Conservation (phyloP, 1,139 yeast genomes). For the Hanseniaspora gamundiae region DNA sequence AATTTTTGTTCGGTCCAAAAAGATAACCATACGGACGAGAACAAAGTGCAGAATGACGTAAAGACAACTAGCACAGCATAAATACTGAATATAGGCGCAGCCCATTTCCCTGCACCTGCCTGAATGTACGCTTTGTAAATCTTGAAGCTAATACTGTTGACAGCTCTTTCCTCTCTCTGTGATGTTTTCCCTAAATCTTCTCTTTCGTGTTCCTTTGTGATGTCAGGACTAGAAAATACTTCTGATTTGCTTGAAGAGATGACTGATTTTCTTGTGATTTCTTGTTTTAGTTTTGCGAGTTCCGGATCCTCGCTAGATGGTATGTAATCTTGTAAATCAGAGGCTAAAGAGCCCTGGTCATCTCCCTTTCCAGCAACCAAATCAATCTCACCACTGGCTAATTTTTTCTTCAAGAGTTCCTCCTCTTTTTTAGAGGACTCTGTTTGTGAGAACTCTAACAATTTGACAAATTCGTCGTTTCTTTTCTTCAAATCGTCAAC, state of each 20-base stretch:
- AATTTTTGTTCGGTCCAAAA: slow-evolving; percentile 58
- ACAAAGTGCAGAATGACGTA: slow-evolving; percentile 47
- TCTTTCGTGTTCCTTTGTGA: neutral
- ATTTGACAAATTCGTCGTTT: slow-evolving; percentile 32
- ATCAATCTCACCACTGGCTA: slow-evolving; percentile 10
- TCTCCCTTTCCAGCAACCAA: slow-evolving; percentile 10
- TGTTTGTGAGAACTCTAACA: slow-evolving; percentile 33
- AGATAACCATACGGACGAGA: slow-evolving; percentile 65
- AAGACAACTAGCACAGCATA: slow-evolving; percentile 14
- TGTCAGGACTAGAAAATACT: neutral
- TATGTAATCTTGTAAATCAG: neutral
- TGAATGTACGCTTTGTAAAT: slow-evolving; percentile 42
- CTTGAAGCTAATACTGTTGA: slow-evolving; percentile 33
- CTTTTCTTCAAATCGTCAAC: slow-evolving; percentile 31
- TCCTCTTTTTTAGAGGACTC: slow-evolving; percentile 18
- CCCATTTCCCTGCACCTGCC: slow-evolving; percentile 20
- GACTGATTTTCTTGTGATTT: neutral
- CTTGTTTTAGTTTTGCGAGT: neutral
- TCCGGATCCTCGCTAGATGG: slow-evolving; percentile 1
- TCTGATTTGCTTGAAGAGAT: neutral
- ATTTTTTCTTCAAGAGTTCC: slow-evolving; percentile 22
- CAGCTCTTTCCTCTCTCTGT: slow-evolving; percentile 38
- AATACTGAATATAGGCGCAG: slow-evolving; percentile 10
- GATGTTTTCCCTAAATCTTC: slow-evolving; percentile 11
- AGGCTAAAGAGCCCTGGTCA: slow-evolving; percentile 7